Evolutionary conservation across 2,329 filamentous ascomycete genomes (phyloP).

Genomic region (Mycosphaerella arachidis): DNA sequence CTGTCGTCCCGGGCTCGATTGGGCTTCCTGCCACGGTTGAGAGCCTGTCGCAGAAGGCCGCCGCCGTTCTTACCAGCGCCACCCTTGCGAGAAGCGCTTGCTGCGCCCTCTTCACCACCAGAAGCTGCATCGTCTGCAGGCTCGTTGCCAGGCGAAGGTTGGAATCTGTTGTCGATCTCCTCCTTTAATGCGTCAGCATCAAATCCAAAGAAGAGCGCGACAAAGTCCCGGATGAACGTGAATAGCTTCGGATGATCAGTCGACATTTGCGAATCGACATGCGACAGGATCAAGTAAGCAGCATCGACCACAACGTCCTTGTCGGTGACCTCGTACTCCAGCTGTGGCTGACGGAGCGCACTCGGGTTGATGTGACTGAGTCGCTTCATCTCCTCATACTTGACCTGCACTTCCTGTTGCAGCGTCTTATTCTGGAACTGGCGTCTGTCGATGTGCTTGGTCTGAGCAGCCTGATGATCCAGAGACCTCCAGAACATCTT

Average conservation of each 20-base stretch:
- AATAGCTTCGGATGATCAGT: conserved; percentile 43
- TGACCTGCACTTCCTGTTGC: conserved; percentile 84
- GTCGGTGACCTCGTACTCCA: conserved; percentile 66
- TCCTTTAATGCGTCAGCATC: conserved; percentile 57
- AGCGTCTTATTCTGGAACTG: conserved; percentile 86
- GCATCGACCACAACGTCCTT: conserved; percentile 50
- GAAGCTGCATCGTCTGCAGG: conserved; percentile 64
- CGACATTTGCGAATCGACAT: conserved; percentile 39
- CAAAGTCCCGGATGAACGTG: conserved; percentile 48
- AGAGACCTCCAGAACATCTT: conserved; percentile 93
- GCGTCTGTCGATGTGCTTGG: conserved; percentile 79
- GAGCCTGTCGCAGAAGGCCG: conserved; percentile 74
- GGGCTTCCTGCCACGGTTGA: conserved; percentile 73
- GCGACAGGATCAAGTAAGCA: conserved; percentile 42
- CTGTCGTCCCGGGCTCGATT: conserved; percentile 71
- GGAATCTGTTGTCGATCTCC: conserved; percentile 51
- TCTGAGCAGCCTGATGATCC: conserved; percentile 90
- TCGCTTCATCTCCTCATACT: conserved; percentile 83
- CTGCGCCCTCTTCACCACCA: conserved; percentile 65
- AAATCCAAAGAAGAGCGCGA: conserved; percentile 48
- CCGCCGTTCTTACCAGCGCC: conserved; percentile 51
- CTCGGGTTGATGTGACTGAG: conserved; percentile 37
- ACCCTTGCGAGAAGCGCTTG: conserved; percentile 59
- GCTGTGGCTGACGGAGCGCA: conserved; percentile 50
- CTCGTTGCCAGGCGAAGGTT: conserved; percentile 57